Conservation (phyloP, 2,329 filamentous ascomycete genomes). For the Periconia macrospinosa region DNA sequence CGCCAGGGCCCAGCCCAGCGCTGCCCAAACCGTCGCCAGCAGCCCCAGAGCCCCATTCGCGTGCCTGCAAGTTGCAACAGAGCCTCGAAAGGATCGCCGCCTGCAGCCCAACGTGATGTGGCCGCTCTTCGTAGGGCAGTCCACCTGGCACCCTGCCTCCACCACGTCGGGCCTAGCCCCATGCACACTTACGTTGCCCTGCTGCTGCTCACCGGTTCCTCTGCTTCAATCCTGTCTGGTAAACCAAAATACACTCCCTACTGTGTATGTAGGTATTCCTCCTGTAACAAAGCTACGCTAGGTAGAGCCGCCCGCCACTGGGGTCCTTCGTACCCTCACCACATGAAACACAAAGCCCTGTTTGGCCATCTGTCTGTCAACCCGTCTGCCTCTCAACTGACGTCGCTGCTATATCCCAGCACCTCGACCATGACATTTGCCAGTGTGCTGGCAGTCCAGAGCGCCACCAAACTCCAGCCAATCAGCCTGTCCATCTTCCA, state of each 20-base stretch:
- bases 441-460: slow-evolving; percentile 81
- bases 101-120: slow-evolving; percentile 22
- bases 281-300: slow-evolving; percentile 14
- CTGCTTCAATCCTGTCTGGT: no score
- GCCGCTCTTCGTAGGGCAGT: slow-evolving; percentile 9
- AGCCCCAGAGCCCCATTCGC: background rate
- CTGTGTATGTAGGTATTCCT: no score
- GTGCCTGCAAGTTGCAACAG: slow-evolving; percentile 7
- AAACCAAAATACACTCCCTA: no score
- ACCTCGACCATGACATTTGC: slow-evolving; percentile 82
- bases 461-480: slow-evolving; percentile 74
- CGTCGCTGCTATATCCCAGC: slow-evolving; percentile 38
- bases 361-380: no score
- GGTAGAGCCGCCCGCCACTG: background rate
- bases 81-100: slow-evolving; percentile 13
- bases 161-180: slow-evolving; percentile 4
- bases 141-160: background rate
- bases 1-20: slow-evolving; percentile 8
- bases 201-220: slow-evolving; percentile 14
- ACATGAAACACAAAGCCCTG: slow-evolving; percentile 10
- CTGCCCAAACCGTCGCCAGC: slow-evolving; percentile 15
- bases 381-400: slow-evolving; percentile 16
- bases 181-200: slow-evolving; percentile 13
- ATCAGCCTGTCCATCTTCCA: slow-evolving; percentile 52
- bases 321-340: background rate